Percentiles rank a stretch among this genome's conserved stretches.
phyloP scores from a whole-genome alignment of 768 basidiomycete species.

The Termitomyces sp. region DNA sequence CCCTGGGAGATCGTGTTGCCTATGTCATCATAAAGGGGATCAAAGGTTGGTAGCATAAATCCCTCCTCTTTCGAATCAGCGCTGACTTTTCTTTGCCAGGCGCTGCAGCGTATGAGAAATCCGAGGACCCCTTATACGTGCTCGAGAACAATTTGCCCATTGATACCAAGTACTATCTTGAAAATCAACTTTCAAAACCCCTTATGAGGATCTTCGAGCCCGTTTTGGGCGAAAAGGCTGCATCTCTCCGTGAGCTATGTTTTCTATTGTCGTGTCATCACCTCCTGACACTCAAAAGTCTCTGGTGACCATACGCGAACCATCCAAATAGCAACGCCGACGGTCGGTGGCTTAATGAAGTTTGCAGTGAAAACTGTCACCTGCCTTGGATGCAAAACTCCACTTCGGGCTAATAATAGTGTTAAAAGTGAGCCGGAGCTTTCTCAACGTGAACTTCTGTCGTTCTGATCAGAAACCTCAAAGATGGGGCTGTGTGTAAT shows the following conservation, averaged over 20 bases:
- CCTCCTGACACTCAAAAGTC: constrained; percentile 47
- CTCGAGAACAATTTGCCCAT: constrained; percentile 98
- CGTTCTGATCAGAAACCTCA: constrained; percentile 1
- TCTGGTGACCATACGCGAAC: constrained; percentile 95
- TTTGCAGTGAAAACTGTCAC: constrained; percentile 96
- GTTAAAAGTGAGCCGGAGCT: constrained; percentile 49
- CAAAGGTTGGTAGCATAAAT: constrained; percentile 57
- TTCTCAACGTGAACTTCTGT: neutral
- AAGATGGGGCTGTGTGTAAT: constrained; percentile 91
- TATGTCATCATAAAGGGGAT: constrained; percentile 98
- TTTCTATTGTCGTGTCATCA: neutral
- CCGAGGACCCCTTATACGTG: constrained; percentile 96
- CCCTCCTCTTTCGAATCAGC: neutral
- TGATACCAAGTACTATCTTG: constrained; percentile 96
- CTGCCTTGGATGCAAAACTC: constrained; percentile 94
- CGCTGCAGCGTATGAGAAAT: constrained; percentile 97
- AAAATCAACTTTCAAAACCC: constrained; percentile 97
- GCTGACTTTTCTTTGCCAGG: constrained; percentile 39
- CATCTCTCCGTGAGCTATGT: constrained; percentile 66
- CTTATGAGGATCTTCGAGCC: constrained; percentile 98
- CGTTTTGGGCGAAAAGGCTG: constrained; percentile 89
- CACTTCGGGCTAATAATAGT: constrained; percentile 76
- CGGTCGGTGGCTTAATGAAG: constrained; percentile 96
- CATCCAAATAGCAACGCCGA: constrained; percentile 95
- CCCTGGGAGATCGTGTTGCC: constrained; percentile 97